Percentiles rank a stretch among this genome's conserved stretches.
Evolutionary conservation across 2,329 filamentous ascomycete species (phyloP).

Genomic region (Aspergillus fischeri): DNA sequence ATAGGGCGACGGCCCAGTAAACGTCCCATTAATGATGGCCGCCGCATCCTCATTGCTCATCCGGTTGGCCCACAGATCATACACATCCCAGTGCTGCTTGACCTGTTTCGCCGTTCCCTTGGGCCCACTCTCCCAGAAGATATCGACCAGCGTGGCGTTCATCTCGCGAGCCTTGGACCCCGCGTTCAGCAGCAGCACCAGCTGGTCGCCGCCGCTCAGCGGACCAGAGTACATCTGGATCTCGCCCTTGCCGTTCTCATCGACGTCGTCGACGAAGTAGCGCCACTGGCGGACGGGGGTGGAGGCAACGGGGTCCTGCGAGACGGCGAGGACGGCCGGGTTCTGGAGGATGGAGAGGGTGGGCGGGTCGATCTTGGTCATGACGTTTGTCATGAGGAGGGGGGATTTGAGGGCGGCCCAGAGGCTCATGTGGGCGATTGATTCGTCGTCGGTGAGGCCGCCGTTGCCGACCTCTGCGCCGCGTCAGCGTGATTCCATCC

Average conservation of each 20-base stretch:
- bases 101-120: neutral
- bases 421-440: slow-evolving; percentile 45
- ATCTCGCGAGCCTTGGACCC: slow-evolving; percentile 41
- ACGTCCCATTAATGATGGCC: slow-evolving; percentile 41
- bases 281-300: slow-evolving; percentile 45
- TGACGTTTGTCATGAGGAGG: slow-evolving; percentile 46
- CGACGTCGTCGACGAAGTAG: slow-evolving; percentile 38
- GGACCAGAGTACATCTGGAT: slow-evolving; percentile 50
- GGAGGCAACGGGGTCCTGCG: neutral
- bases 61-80: slow-evolving; percentile 19
- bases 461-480: slow-evolving; percentile 44
- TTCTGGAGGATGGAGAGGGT: slow-evolving; percentile 37
- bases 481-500: neutral
- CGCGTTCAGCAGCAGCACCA: slow-evolving; percentile 51
- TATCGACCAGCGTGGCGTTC: slow-evolving; percentile 50
- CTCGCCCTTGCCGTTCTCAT: slow-evolving; percentile 43
- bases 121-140: slow-evolving; percentile 46
- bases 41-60: slow-evolving; percentile 47
- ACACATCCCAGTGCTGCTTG: neutral
- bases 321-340: neutral
- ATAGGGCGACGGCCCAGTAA: slow-evolving; percentile 22
- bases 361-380: slow-evolving; percentile 37
- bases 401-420: slow-evolving; percentile 49
- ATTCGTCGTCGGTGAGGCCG: slow-evolving; percentile 35
- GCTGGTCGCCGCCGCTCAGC: slow-evolving; percentile 45